Evolutionary conservation across 768 basidiomycete species (phyloP).

Genomic region (Flagelloscypha sp.): DNA sequence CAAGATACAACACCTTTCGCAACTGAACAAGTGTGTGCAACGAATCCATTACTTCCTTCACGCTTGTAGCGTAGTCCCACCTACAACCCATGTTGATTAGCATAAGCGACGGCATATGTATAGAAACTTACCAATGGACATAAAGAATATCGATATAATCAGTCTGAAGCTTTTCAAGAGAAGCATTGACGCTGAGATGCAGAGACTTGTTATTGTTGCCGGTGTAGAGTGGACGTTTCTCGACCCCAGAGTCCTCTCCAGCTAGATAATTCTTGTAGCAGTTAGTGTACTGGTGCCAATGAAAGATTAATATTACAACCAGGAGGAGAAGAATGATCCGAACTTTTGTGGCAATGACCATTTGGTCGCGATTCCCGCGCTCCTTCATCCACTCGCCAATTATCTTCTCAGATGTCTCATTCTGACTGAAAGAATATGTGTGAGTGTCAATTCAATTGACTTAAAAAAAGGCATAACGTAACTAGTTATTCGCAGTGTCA

Average conservation of each 20-base stretch:
- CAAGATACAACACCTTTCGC: constrained; percentile 34
- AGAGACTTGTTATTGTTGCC: constrained; percentile 44
- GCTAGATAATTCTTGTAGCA: constrained; percentile 19
- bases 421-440: constrained; percentile 9
- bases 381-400: constrained; percentile 35
- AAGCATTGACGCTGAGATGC: constrained; percentile 30
- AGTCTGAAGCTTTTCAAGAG: constrained; percentile 33
- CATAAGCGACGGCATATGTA: constrained; percentile 27
- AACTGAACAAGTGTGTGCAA: constrained; percentile 33
- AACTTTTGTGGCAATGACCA: constrained; percentile 25
- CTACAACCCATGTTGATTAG: constrained; percentile 37
- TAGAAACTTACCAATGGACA: constrained; percentile 33
- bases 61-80: constrained; percentile 38
- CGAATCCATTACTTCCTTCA: constrained; percentile 39
- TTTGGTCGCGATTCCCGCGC: constrained; percentile 25
- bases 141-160: constrained; percentile 38
- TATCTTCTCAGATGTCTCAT: constrained; percentile 22
- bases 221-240: constrained; percentile 19
- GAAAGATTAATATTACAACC: neutral
- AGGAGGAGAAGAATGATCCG: neutral
- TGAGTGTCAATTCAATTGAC: neutral
- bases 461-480: neutral
- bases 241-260: constrained; percentile 14
- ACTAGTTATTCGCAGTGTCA: constrained; percentile 36
- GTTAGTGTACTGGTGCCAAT: constrained; percentile 22